Percentiles rank a stretch among this genome's conserved stretches.
These are phyloP conservation scores for Mycosphaerelloides madeirae DNA, from an alignment of 2,329 filamentous ascomycete species.

Conservation along the genomic window DNA sequence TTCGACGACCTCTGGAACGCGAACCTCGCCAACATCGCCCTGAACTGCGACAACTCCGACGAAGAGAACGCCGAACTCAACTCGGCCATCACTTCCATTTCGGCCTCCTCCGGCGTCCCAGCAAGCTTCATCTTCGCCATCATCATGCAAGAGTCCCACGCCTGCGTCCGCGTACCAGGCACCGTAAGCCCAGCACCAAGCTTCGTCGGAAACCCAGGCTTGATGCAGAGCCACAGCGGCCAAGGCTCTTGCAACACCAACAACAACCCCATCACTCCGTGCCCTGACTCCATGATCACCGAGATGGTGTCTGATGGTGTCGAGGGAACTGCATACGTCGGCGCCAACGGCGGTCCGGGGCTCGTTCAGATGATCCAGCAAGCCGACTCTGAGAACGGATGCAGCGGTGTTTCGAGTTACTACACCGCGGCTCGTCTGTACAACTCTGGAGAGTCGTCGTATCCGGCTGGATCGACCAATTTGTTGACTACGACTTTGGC, in stretches of 20 bases:
- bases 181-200: constrained; percentile 31
- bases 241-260: constrained; percentile 35
- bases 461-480: constrained; percentile 3
- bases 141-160: constrained; percentile 41
- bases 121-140: constrained; percentile 40
- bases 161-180: constrained; percentile 41
- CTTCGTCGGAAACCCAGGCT: constrained; percentile 42
- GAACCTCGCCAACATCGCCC: constrained; percentile 31
- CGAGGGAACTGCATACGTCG: constrained; percentile 37
- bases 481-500: constrained; percentile 34
- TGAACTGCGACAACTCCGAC: constrained; percentile 37
- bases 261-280: constrained; percentile 34
- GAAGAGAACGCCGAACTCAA: constrained; percentile 37
- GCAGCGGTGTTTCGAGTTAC: constrained; percentile 38
- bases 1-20: constrained; percentile 24
- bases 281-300: constrained; percentile 35
- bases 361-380: constrained; percentile 38
- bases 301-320: constrained; percentile 44
- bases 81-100: constrained; percentile 32
- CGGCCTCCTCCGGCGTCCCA: constrained; percentile 33
- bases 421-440: constrained; percentile 49
- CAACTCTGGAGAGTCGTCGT: constrained; percentile 42
- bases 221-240: constrained; percentile 45
- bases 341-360: constrained; percentile 38
- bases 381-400: constrained; percentile 15